phyloP scores from a whole-genome alignment of 495 filamentous ascomycete species.

The Penicillium coffeae region DNA sequence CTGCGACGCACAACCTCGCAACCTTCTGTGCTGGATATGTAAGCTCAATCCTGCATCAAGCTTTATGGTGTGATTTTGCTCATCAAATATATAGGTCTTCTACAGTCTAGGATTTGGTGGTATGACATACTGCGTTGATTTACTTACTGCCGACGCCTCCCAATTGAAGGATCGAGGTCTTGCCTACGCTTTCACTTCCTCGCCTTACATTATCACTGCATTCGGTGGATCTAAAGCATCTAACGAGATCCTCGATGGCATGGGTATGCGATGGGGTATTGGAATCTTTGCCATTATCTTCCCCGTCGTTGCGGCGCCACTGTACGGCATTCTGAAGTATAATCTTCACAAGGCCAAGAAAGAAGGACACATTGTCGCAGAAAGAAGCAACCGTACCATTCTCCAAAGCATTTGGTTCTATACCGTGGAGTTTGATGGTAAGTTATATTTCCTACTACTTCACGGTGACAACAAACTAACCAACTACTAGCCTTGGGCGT shows the following conservation, averaged over 20 bases:
- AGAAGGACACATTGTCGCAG: slow-evolving; percentile 23
- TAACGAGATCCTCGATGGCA: slow-evolving; percentile 40
- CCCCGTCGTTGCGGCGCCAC: slow-evolving; percentile 48
- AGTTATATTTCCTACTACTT: slow-evolving; percentile 5
- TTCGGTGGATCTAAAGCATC: slow-evolving; percentile 29
- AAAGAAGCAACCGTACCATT: slow-evolving; percentile 35
- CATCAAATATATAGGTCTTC: slow-evolving; percentile 25
- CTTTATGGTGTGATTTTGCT: not conserved
- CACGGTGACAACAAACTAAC: not conserved
- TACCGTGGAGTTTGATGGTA: slow-evolving; percentile 52
- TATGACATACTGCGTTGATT: slow-evolving; percentile 48
- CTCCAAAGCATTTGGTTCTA: slow-evolving; percentile 45
- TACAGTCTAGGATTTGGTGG: slow-evolving; percentile 53
- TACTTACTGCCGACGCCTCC: slow-evolving; percentile 61
- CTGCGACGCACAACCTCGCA: slow-evolving; percentile 44
- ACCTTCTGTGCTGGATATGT: slow-evolving; percentile 51
- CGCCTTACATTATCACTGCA: slow-evolving; percentile 47
- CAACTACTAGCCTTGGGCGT: slow-evolving; percentile 32
- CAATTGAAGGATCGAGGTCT: slow-evolving; percentile 54
- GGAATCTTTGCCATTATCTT: slow-evolving; percentile 56
- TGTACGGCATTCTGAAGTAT: slow-evolving; percentile 41
- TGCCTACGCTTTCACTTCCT: slow-evolving; percentile 53
- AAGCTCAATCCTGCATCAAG: not conserved
- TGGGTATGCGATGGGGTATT: slow-evolving; percentile 56
- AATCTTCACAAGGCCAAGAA: slow-evolving; percentile 53